Base-by-base conservation (phyloP, 2,329 filamentous ascomycete species). In the Pyrenophora graminea region DNA sequence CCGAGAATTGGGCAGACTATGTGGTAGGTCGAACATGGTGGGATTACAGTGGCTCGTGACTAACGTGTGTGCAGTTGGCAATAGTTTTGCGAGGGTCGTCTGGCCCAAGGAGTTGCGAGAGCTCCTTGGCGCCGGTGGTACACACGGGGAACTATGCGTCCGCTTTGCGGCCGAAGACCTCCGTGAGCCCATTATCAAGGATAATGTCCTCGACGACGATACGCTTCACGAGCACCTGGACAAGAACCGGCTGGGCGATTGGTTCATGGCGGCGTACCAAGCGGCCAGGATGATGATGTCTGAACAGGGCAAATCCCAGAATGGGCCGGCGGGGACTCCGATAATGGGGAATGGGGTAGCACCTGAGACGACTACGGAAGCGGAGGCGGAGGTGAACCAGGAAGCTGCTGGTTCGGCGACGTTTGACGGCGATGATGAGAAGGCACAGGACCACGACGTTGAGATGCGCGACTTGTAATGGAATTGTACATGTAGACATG, bases 141-240 rank as follows among this genome's bases (percentile, higher is more conserved):
- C 82, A 51, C 81, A 82, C 2, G 80, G 87, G 23, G 78, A 81
- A 31, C 77, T 89, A 1, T 84, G 86, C 57, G 62, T 70, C 21
- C 77, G 84, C 4, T 79, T 78, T 51, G 60, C 68, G 1, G 63
- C 70, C 51, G 82, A 85, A 36, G 81, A 84, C 37, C 82, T 89
- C 62, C 82, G 85, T 51, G 79, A 84, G 50, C 86, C 85, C 50
- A 81, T 96, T 51, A 75, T 87, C 23, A 82, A 85, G 21, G 89
- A 90, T 51, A 88, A 94, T 76, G 79, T 83, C 50, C 80, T 80
- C 50, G 91, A 96, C 73, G 88, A 93, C 66, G 80, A 82, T 53
- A 68, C 82, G 9, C 78, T 97, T 33, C 76, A 79, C 44, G 79
- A 80, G 43, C 85, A 85, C 67, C 79, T 94, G 17, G 82, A 88